Conservation (phyloP, 2,329 filamentous ascomycete species). For the Xylariaceae sp. region DNA sequence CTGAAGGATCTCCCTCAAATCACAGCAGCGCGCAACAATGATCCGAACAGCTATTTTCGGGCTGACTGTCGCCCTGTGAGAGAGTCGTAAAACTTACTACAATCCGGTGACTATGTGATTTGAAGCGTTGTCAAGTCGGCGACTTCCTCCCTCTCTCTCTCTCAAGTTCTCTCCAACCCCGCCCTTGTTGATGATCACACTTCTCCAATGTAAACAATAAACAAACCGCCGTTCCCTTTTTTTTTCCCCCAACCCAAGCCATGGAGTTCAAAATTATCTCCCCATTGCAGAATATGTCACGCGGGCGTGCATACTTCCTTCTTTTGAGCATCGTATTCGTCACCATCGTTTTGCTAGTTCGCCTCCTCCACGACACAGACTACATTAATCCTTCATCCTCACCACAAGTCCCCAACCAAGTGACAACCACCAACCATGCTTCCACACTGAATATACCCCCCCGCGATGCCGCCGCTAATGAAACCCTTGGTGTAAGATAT, state of each 20-base stretch:
- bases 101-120: not conserved
- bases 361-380: not conserved
- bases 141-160: not conserved
- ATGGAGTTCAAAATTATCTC: not conserved
- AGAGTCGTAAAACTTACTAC: not conserved
- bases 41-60: not conserved
- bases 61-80: not conserved
- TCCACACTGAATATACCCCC: not conserved
- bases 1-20: not conserved
- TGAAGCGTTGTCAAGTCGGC: not conserved
- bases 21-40: no score
- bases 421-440: not conserved
- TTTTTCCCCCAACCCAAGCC: not conserved
- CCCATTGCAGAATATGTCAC: not conserved
- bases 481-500: conserved; percentile 2
- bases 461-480: not conserved
- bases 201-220: not conserved
- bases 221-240: not conserved
- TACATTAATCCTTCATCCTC: not conserved
- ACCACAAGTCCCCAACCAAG: no score
- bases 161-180: not conserved
- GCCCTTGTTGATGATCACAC: not conserved
- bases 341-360: not conserved
- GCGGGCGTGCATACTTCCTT: not conserved
- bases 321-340: not conserved